Evolutionary conservation across 1,284 basidiomycete species (phyloP).

Genomic region (Trametes polyzona): DNA sequence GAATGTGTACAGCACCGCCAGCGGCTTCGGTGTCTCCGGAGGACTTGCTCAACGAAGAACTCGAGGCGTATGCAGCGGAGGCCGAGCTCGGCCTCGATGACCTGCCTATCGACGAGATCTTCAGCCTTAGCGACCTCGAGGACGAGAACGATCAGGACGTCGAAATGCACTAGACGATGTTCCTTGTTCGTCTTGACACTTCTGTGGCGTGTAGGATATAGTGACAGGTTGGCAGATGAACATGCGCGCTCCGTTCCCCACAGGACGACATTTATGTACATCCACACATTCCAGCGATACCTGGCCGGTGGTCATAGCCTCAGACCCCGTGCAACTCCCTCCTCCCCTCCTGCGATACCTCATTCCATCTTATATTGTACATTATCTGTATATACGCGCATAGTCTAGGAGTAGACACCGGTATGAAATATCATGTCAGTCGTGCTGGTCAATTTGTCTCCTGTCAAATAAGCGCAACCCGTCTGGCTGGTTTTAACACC

Average conservation of each 20-base stretch:
- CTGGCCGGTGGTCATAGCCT: no score
- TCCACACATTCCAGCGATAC: background rate
- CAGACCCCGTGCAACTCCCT: background rate
- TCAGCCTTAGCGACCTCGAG: constrained; percentile 36
- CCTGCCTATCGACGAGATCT: constrained; percentile 33
- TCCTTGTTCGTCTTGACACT: background rate
- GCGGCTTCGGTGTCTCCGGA: constrained; percentile 38
- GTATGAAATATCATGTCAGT: no score
- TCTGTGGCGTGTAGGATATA: background rate
- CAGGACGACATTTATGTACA: background rate
- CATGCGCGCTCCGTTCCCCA: background rate
- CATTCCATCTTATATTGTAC: background rate
- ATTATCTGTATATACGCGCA: background rate
- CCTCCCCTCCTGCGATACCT: background rate
- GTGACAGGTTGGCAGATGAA: background rate
- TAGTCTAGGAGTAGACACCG: background rate
- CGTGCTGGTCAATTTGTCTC: no score
- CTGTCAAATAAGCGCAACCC: no score
- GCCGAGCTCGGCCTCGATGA: constrained; percentile 59
- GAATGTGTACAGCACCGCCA: constrained; percentile 5
- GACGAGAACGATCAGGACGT: constrained; percentile 25
- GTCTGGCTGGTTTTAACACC: no score
- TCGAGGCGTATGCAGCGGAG: constrained; percentile 63
- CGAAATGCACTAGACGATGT: constrained; percentile 25
- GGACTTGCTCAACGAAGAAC: constrained; percentile 58